Percentiles rank a stretch among this genome's conserved stretches.
Conservation (phyloP, 2,329 filamentous ascomycete species). For the Fusarium fujikuroi region DNA sequence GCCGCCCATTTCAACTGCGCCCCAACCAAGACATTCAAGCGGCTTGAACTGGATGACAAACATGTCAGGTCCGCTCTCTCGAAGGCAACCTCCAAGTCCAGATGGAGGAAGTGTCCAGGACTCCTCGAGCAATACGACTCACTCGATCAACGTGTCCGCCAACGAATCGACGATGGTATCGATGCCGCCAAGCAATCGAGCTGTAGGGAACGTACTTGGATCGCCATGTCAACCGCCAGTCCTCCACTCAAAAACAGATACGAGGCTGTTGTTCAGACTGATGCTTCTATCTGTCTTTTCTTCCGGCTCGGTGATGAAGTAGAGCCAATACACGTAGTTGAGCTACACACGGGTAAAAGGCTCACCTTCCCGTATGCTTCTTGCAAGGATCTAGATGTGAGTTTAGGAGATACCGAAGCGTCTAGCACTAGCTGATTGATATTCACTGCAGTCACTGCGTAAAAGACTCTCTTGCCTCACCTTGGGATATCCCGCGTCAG, state of each 20-base stretch:
- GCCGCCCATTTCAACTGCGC: accelerated
- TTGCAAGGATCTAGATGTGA: neutral
- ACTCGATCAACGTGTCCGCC: neutral
- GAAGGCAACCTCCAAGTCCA: accelerated
- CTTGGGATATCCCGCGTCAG: accelerated
- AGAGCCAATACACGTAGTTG: accelerated
- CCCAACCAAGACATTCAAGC: neutral
- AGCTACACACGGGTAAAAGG: accelerated
- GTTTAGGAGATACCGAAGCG: neutral
- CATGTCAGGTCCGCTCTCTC: neutral
- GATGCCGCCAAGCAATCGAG: accelerated
- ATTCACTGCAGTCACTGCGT: accelerated
- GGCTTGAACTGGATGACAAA: neutral
- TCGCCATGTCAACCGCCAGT: neutral
- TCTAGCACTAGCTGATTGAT: neutral
- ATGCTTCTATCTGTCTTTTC: neutral
- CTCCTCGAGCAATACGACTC: neutral
- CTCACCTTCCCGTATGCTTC: neutral
- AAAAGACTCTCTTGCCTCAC: neutral
- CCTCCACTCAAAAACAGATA: accelerated
- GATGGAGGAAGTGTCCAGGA: neutral
- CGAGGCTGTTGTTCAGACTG: neutral
- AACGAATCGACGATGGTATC: neutral
- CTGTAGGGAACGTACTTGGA: neutral
- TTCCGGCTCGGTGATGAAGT: neutral